phyloP scores from a whole-genome alignment of 768 basidiomycete species.

The Pulveroboletus sp. region DNA sequence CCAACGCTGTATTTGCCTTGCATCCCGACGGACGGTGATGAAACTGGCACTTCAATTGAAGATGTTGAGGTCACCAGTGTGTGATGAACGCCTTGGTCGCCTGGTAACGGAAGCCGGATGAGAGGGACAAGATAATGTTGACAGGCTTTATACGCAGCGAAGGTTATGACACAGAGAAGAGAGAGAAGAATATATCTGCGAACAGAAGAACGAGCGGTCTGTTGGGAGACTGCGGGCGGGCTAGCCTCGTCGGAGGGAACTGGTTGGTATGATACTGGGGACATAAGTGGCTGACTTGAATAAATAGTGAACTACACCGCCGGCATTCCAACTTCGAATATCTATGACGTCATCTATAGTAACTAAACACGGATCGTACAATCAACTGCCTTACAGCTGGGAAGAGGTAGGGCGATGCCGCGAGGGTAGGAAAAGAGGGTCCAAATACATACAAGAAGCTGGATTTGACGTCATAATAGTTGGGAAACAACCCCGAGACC shows the following conservation, averaged over 20 bases:
- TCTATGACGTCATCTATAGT: conserved; percentile 24
- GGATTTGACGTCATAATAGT: conserved; percentile 41
- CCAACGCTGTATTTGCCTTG: conserved; percentile 72
- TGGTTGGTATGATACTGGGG: conserved; percentile 19
- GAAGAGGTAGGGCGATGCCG: neutral
- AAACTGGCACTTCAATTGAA: conserved; percentile 9
- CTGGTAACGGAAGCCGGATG: conserved; percentile 1
- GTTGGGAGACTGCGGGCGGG: conserved; percentile 15
- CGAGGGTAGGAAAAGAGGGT: neutral
- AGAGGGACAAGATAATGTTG: conserved; percentile 33
- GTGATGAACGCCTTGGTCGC: conserved; percentile 17
- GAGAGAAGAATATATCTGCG: conserved; percentile 35
- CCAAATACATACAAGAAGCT: no score
- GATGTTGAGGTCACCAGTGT: conserved; percentile 8
- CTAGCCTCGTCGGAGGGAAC: conserved; percentile 17
- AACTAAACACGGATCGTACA: neutral
- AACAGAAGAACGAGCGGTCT: conserved; percentile 24
- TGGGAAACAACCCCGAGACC: conserved; percentile 75
- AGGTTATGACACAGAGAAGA: conserved; percentile 33
- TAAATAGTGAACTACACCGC: conserved; percentile 5
- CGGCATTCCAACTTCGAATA: conserved; percentile 21
- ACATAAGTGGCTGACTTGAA: conserved; percentile 19
- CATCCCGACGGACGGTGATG: conserved; percentile 33
- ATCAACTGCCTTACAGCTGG: neutral
- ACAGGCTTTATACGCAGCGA: conserved; percentile 42